Percentiles rank a stretch among this genome's conserved stretches.
These are phyloP conservation scores for Tetradesmus obliquus DNA, from an alignment of 139 green algal species.

Conservation along the genomic window DNA sequence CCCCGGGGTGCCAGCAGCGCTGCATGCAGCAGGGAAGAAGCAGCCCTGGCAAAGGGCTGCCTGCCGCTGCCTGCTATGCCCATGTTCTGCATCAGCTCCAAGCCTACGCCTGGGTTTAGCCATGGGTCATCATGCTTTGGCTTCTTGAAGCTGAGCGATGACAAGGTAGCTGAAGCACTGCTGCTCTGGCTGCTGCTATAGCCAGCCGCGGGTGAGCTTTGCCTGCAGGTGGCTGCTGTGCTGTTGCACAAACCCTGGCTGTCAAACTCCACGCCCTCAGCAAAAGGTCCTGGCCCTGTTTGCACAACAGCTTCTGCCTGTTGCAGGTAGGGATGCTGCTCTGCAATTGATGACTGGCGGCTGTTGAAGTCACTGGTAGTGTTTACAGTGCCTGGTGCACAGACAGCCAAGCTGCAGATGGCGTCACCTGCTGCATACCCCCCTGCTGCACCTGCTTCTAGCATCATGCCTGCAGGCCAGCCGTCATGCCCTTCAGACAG, in stretches of 20 bases:
- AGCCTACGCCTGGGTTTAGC: background rate
- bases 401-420: background rate
- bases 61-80: background rate
- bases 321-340: background rate
- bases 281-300: background rate
- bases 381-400: background rate
- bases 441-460: background rate
- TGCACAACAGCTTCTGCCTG: background rate
- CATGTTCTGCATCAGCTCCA: conserved; percentile 29
- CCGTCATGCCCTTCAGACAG: background rate
- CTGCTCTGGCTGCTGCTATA: background rate
- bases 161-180: background rate
- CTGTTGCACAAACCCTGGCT: background rate
- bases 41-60: background rate
- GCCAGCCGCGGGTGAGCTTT: background rate
- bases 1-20: conserved; percentile 1
- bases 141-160: background rate
- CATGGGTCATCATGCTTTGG: background rate
- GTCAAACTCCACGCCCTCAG: background rate
- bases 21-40: background rate
- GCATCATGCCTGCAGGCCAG: background rate
- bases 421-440: background rate
- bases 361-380: background rate
- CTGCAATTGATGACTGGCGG: background rate
- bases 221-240: background rate